Percentiles rank a stretch among this genome's conserved stretches.
Evolutionary conservation across 441 rosid genomes (phyloP).

Genomic region (Arabidopsis lyrata): DNA sequence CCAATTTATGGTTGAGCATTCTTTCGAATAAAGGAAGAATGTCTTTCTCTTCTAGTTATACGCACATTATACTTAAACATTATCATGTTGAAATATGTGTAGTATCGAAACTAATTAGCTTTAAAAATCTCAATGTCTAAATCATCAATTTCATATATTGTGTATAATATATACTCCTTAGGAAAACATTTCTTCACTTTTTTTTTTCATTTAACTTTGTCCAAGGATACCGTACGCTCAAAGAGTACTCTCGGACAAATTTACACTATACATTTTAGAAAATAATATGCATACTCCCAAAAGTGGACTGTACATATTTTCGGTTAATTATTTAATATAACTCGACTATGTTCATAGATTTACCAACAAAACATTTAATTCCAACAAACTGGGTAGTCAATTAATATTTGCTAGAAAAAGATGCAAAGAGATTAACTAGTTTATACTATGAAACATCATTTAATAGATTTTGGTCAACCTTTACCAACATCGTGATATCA

Average conservation of each 20-base stretch:
- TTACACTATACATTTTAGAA: neutral
- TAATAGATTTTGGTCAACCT: slow-evolving; percentile 36
- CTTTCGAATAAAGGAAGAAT: neutral
- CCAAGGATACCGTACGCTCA: neutral
- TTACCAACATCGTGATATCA: neutral
- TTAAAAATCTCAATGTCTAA: neutral
- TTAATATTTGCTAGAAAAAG: slow-evolving; percentile 13
- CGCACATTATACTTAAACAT: neutral
- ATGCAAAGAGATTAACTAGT: slow-evolving; percentile 21
- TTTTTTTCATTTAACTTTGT: neutral
- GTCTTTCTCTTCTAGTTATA: neutral
- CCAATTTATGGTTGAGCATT: neutral
- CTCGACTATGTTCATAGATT: neutral
- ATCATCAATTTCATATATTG: neutral
- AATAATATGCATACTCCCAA: slow-evolving; percentile 5
- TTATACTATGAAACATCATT: slow-evolving; percentile 20
- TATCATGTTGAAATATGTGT: neutral
- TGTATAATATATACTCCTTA: neutral
- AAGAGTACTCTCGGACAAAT: neutral
- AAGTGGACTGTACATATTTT: neutral
- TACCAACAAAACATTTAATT: slow-evolving; percentile 12
- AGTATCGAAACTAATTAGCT: neutral
- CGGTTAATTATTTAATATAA: neutral
- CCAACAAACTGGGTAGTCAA: slow-evolving; percentile 28
- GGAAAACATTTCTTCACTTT: neutral